Evolutionary conservation across 352 stramenopile species (phyloP).

Genomic region (Pythium myriotylum): DNA sequence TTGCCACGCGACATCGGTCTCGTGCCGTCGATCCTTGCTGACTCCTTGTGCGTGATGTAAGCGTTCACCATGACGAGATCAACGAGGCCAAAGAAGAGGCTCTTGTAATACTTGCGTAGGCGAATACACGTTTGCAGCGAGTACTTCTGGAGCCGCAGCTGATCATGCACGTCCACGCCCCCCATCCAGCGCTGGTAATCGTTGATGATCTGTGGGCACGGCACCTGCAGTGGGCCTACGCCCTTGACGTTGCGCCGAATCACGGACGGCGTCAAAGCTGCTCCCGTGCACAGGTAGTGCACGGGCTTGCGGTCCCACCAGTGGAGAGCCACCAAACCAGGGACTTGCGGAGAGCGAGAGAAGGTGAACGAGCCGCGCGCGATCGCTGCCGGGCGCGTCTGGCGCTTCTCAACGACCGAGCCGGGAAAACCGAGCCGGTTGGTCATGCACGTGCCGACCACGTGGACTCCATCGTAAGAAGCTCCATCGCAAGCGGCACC

Average conservation of each 20-base stretch:
- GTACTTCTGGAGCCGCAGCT: slow-evolving; percentile 28
- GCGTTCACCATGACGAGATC: slow-evolving; percentile 19
- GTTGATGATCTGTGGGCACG: slow-evolving; percentile 25
- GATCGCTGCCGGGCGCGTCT: slow-evolving; percentile 17
- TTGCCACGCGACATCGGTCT: slow-evolving; percentile 9
- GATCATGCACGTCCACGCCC: slow-evolving; percentile 28
- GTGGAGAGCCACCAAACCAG: slow-evolving; percentile 18
- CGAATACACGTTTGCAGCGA: slow-evolving; percentile 21
- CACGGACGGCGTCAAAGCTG: slow-evolving; percentile 2
- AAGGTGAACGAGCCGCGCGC: slow-evolving; percentile 27
- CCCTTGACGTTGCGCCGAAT: slow-evolving; percentile 29
- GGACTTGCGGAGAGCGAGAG: slow-evolving; percentile 4
- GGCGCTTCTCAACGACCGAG: slow-evolving; percentile 2
- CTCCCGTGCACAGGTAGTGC: slow-evolving; percentile 27
- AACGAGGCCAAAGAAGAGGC: slow-evolving; percentile 15
- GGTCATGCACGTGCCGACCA: slow-evolving; percentile 30
- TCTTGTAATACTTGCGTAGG: slow-evolving; percentile 30
- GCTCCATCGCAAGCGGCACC: slow-evolving; percentile 21
- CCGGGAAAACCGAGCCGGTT: slow-evolving; percentile 17
- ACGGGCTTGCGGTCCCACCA: slow-evolving; percentile 38
- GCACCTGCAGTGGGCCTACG: slow-evolving; percentile 3
- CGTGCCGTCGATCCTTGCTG: not conserved
- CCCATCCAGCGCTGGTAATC: slow-evolving; percentile 39
- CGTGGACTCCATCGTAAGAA: slow-evolving; percentile 31
- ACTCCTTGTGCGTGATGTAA: slow-evolving; percentile 18